Evolutionary conservation across 1,284 basidiomycete genomes (phyloP), one percentile per base, ranked within the genome.

Genomic region (Fistulinella cinereoalba): DNA sequence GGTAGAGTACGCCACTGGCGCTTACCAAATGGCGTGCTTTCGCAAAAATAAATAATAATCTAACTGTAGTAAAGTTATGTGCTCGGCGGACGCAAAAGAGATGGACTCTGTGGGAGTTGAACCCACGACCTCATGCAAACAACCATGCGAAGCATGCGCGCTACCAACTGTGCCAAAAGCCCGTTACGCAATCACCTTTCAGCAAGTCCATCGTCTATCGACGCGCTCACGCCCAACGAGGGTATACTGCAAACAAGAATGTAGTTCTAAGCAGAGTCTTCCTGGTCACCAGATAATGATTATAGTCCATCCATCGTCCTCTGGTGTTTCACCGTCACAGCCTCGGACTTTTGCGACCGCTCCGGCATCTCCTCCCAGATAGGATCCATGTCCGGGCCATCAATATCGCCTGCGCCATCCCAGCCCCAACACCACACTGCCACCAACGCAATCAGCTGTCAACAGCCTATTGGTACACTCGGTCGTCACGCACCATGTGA

Each of bases 361-460:
- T 87, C 81, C 16, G 88, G 76, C 82, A 88, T 88, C 25, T 67
- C 61, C 66, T 97, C 94, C 94, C 94, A 97, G 52, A 97, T 88
- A 7, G 94, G 94, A 60, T 97, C 94, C 4, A 97, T 91, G 60
- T 93, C 92, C 0, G 92, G 92, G 37, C 92, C 93, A 54, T 96
- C 94, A 21, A 97, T 76, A 64, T 97, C 94, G 37, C 94, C 94
- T 3, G 94, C 94, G 29, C 94, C 94, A 62, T 97, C 94, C 94
- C 94, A 97, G 19, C 94, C 94, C 94, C 94, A 97, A 65, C 93
- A 97, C 93, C 93, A 97, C 8, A 96, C 93, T 94, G 63, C 3
- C 24, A 0, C 33, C 6, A 37, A 11, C 3, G 22, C 13, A 32
- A 7, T 62, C 37, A 60, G 43, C 21, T 21, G 22, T 10, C 5